phyloP scores from a whole-genome alignment of 495 filamentous ascomycete species.

The Rusavskia elegans region DNA sequence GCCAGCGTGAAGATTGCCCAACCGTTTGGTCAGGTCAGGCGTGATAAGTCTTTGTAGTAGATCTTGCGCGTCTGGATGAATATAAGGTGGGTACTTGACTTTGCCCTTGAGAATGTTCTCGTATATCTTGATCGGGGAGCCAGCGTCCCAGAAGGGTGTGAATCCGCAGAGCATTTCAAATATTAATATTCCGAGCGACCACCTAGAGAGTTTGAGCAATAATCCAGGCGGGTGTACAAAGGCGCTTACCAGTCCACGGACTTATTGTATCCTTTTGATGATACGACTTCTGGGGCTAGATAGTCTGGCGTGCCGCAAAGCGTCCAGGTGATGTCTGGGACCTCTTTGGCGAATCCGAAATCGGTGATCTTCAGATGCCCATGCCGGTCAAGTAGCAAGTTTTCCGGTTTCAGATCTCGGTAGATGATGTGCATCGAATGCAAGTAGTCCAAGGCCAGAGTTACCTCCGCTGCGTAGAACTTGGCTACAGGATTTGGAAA shows the following conservation, averaged over 20 bases:
- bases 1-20: slow-evolving; percentile 90
- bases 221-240: background rate
- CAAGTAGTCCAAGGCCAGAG: slow-evolving; percentile 89
- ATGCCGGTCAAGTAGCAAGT: slow-evolving; percentile 85
- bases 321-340: slow-evolving; percentile 98
- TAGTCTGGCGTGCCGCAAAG: slow-evolving; percentile 98
- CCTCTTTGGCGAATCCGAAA: slow-evolving; percentile 97
- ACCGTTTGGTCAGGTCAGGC: slow-evolving; percentile 79
- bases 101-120: slow-evolving; percentile 91
- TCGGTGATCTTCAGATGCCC: slow-evolving; percentile 97
- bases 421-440: slow-evolving; percentile 93
- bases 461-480: slow-evolving; percentile 97
- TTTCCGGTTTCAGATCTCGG: slow-evolving; percentile 93
- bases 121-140: slow-evolving; percentile 96
- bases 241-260: slow-evolving; percentile 85
- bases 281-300: slow-evolving; percentile 89
- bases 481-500: slow-evolving; percentile 98
- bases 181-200: slow-evolving; percentile 94
- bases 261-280: slow-evolving; percentile 97
- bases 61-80: slow-evolving; percentile 86
- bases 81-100: slow-evolving; percentile 90
- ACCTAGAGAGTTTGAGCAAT: slow-evolving; percentile 38
- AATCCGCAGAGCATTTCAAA: slow-evolving; percentile 99
- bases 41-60: slow-evolving; percentile 87
- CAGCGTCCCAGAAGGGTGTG: slow-evolving; percentile 96